phyloP scores from a whole-genome alignment of 2,329 filamentous ascomycete species.

The Fusarium papillatum region DNA sequence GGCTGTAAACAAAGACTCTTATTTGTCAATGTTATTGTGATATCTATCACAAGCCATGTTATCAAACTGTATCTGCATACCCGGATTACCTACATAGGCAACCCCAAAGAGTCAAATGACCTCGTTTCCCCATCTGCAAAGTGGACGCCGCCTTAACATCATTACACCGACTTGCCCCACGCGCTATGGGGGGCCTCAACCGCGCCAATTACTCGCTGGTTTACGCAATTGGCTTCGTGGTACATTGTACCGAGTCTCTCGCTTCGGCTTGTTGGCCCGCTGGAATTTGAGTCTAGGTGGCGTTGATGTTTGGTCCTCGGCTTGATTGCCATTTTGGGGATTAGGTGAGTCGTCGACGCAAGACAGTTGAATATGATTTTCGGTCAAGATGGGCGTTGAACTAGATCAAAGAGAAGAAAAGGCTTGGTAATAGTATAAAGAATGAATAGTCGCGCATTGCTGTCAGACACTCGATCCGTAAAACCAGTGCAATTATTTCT shows the following conservation, averaged over 20 bases:
- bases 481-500: background rate
- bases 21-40: background rate
- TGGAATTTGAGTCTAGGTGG: background rate
- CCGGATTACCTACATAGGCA: background rate
- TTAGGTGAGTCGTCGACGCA: background rate
- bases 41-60: background rate
- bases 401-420: background rate
- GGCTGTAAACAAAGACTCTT: background rate
- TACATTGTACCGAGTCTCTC: background rate
- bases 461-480: background rate
- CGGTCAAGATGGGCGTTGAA: background rate
- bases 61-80: background rate
- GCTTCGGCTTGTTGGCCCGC: constrained; percentile 14
- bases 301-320: constrained; percentile 7
- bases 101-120: constrained; percentile 23
- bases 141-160: background rate
- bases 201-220: background rate
- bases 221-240: constrained; percentile 3
- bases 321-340: constrained; percentile 13
- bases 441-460: background rate
- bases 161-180: constrained; percentile 9
- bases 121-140: constrained; percentile 14
- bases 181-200: constrained; percentile 6
- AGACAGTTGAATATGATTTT: background rate
- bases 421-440: background rate